phyloP scores from a whole-genome alignment of 108 stramenopile species.

The Fragilaria crotonensis region DNA sequence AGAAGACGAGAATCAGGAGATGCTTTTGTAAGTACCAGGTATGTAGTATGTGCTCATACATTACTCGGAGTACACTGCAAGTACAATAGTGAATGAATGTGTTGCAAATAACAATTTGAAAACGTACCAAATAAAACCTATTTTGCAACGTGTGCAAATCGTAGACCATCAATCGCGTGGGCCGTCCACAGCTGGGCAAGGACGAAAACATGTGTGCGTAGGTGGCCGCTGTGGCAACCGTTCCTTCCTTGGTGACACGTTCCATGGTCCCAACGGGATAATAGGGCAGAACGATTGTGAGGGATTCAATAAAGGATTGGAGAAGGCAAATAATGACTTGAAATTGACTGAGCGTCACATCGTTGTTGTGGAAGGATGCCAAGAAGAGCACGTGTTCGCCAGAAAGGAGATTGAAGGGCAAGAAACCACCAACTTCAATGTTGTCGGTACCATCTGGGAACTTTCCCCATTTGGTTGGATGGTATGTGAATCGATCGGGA shows the following conservation, averaged over 20 bases:
- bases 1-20: too few relatives aligned
- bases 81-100: too few relatives aligned
- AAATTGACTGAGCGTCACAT: constrained; percentile 87
- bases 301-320: constrained; percentile 63
- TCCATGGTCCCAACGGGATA: constrained; percentile 80
- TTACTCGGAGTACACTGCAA: too few relatives aligned
- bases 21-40: too few relatives aligned
- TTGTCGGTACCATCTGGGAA: constrained; percentile 83
- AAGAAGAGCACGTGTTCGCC: constrained; percentile 84
- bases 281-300: constrained; percentile 85
- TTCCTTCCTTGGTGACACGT: constrained; percentile 67
- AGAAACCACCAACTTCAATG: constrained; percentile 75
- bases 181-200: constrained; percentile 73
- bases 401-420: constrained; percentile 61
- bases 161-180: constrained; percentile 83
- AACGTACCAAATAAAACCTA: constrained; percentile 53
- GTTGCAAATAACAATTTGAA: too few relatives aligned
- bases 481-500: constrained; percentile 73
- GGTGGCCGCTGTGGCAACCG: constrained; percentile 86
- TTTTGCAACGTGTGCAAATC: constrained; percentile 88
- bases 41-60: too few relatives aligned
- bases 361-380: constrained; percentile 84
- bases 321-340: constrained; percentile 83
- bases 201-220: constrained; percentile 84
- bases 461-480: constrained; percentile 72